A percentile compares a stretch with the other conserved stretches of the same genome.
Conservation (phyloP, 768 basidiomycete genomes). For the Hygrocybe coccinea region DNA sequence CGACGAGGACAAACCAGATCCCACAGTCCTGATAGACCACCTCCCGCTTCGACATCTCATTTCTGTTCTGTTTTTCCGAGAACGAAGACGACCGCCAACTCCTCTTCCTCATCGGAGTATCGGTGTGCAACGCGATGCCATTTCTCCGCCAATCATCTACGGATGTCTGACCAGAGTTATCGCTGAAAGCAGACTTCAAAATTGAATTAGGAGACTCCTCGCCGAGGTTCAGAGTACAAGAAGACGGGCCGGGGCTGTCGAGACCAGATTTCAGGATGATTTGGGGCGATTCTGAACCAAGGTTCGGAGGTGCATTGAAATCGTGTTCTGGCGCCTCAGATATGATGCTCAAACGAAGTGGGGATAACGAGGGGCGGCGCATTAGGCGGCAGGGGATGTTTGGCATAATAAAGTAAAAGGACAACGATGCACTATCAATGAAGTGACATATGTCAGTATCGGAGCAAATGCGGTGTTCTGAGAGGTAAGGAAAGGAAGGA, state of each 20-base stretch:
- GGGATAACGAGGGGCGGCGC: constrained; percentile 1
- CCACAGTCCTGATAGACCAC: constrained; percentile 18
- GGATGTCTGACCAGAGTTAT: background rate
- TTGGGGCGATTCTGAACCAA: background rate
- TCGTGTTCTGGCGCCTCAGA: constrained; percentile 3
- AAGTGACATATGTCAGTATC: too few species aligned
- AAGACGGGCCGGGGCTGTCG: background rate
- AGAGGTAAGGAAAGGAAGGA: too few species aligned
- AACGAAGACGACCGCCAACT: constrained; percentile 11
- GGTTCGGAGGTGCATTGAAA: background rate
- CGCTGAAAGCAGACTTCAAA: background rate
- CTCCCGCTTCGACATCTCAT: background rate
- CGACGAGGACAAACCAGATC: constrained; percentile 13
- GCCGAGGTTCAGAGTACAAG: constrained; percentile 11
- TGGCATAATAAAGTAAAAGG: background rate
- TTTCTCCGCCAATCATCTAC: constrained; percentile 4
- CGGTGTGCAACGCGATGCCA: constrained; percentile 7
- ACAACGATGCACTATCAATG: background rate
- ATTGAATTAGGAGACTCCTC: constrained; percentile 14
- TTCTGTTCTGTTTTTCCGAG: constrained; percentile 3
- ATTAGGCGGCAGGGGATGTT: background rate
- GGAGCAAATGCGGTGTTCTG: too few species aligned
- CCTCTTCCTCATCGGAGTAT: constrained; percentile 8
- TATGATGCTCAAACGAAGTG: background rate
- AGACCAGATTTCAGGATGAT: background rate